Conservation (phyloP, 1,284 basidiomycete species). For the Trichosporon ovoides region DNA sequence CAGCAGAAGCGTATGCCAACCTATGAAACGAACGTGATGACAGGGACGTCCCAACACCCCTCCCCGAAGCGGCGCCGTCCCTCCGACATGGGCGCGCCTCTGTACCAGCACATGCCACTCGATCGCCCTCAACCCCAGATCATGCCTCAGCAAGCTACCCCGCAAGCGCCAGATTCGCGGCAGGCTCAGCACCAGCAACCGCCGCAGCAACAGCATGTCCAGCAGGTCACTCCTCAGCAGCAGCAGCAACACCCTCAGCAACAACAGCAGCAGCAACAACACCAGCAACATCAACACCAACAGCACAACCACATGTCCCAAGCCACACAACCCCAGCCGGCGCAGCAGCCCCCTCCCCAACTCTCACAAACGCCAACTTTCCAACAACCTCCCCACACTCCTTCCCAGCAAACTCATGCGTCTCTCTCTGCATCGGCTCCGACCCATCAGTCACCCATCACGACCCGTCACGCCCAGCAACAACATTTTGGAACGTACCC, state of each 20-base stretch:
- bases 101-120: background rate
- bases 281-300: conserved; percentile 12
- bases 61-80: conserved; percentile 16
- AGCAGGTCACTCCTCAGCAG: too few species aligned
- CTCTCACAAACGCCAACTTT: background rate
- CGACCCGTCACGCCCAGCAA: conserved; percentile 4
- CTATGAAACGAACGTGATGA: conserved; percentile 15
- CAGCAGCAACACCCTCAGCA: conserved; percentile 13
- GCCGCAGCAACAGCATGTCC: conserved; percentile 1
- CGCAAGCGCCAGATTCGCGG: background rate
- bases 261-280: conserved; percentile 15
- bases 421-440: background rate
- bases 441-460: background rate
- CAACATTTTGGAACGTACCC: conserved; percentile 7
- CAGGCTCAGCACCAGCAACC: background rate
- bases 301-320: conserved; percentile 14
- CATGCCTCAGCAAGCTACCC: conserved; percentile 5
- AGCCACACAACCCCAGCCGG: conserved; percentile 8
- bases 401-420: background rate
- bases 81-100: background rate
- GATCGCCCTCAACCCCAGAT: conserved; percentile 2
- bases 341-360: conserved; percentile 3
- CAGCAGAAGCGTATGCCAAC: conserved; percentile 20
- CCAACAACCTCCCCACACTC: background rate
- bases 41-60: background rate